Percentiles rank a stretch among this genome's conserved stretches.
Conservation (phyloP, 2,329 filamentous ascomycete species). For the Ramularia collo-cygni region DNA sequence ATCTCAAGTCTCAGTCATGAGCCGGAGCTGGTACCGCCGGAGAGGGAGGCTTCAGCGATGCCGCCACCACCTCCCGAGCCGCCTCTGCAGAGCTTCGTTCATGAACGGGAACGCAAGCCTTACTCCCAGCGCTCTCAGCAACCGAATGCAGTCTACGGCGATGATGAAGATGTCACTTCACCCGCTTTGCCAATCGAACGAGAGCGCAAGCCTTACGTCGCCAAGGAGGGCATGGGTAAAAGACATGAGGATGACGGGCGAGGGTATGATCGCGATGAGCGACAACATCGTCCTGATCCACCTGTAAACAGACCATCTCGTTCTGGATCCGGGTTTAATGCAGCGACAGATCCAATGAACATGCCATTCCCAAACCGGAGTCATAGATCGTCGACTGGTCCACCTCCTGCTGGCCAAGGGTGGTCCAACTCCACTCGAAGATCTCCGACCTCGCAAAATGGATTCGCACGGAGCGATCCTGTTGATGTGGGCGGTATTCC, state of each 20-base stretch:
- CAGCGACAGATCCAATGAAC: slow-evolving; percentile 15
- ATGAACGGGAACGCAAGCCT: slow-evolving; percentile 36
- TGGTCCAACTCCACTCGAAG: slow-evolving; percentile 16
- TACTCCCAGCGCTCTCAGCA: slow-evolving; percentile 29
- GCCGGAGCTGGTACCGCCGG: slow-evolving; percentile 41
- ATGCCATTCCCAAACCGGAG: slow-evolving; percentile 17
- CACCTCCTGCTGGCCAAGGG: slow-evolving; percentile 12
- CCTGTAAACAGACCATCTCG: not conserved
- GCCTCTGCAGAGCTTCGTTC: slow-evolving; percentile 21
- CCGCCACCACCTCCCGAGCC: slow-evolving; percentile 29
- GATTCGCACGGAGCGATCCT: slow-evolving; percentile 22
- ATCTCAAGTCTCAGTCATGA: slow-evolving; percentile 39
- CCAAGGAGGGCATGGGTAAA: slow-evolving; percentile 54
- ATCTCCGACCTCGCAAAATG: slow-evolving; percentile 19
- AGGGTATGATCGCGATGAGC: slow-evolving; percentile 14
- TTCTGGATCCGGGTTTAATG: not conserved
- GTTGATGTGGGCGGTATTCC: slow-evolving; percentile 20
- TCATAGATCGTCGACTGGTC: slow-evolving; percentile 17
- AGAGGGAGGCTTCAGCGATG: slow-evolving; percentile 28
- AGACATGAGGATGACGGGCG: slow-evolving; percentile 34
- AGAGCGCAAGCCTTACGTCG: slow-evolving; percentile 58
- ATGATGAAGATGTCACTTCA: slow-evolving; percentile 34
- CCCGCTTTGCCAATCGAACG: slow-evolving; percentile 53
- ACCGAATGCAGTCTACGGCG: slow-evolving; percentile 20
- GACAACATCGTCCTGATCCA: slow-evolving; percentile 8